phyloP scores from a whole-genome alignment of 305 asterid species.

The Caryopteris hybrid region DNA sequence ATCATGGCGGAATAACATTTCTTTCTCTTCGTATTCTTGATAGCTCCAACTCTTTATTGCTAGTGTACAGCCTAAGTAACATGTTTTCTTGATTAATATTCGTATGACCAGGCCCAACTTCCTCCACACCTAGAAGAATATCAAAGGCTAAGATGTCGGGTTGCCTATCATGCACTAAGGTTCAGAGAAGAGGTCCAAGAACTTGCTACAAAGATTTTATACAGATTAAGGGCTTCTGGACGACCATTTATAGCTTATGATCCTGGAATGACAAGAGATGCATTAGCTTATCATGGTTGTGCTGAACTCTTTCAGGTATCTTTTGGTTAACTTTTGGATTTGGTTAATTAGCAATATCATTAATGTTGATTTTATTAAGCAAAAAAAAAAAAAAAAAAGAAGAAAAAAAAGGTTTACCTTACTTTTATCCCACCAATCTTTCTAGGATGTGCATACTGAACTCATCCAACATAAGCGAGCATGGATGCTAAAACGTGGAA shows the following conservation, averaged over 20 bases:
- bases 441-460: slow-evolving; percentile 96
- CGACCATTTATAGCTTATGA: slow-evolving; percentile 91
- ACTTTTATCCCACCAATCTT: slow-evolving; percentile 14
- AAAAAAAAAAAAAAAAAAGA: not conserved
- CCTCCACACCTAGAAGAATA: slow-evolving; percentile 79
- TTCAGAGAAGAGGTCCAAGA: slow-evolving; percentile 88
- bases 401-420: not conserved
- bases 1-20: not conserved
- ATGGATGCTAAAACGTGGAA: slow-evolving; percentile 92
- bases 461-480: slow-evolving; percentile 92
- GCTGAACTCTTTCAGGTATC: slow-evolving; percentile 97
- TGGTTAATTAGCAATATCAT: slow-evolving; percentile 2
- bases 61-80: not conserved
- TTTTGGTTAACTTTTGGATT: slow-evolving; percentile 5
- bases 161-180: slow-evolving; percentile 80
- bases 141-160: slow-evolving; percentile 91
- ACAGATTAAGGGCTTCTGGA: slow-evolving; percentile 76
- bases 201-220: slow-evolving; percentile 76
- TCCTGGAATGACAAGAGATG: slow-evolving; percentile 95
- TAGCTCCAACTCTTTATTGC: not conserved
- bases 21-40: not conserved
- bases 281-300: slow-evolving; percentile 91
- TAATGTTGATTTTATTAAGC: not conserved
- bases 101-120: slow-evolving; percentile 55
- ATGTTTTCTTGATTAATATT: not conserved